Conservation (phyloP, 176 grass and related monocot species). For the bread wheat (Triticum aestivum) region DNA sequence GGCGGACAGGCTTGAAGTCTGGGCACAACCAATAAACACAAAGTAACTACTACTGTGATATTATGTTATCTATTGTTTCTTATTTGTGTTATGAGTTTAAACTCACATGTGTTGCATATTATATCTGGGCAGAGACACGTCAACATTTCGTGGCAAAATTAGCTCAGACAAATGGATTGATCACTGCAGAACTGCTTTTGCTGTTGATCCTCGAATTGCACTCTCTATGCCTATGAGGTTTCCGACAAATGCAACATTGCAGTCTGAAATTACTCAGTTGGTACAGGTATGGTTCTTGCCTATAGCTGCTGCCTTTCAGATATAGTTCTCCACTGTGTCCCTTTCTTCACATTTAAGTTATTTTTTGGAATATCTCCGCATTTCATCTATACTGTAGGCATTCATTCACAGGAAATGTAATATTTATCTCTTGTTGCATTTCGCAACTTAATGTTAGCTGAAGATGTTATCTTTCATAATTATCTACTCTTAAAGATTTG, state of each 20-base stretch:
- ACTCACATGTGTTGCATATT: constrained; percentile 20
- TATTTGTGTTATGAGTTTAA: constrained; percentile 21
- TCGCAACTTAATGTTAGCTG: constrained; percentile 1
- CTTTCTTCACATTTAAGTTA: constrained; percentile 22
- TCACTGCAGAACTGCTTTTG: constrained; percentile 89
- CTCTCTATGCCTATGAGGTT: constrained; percentile 72
- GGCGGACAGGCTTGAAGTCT: constrained; percentile 95
- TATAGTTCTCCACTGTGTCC: constrained; percentile 9
- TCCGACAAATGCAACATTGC: constrained; percentile 74
- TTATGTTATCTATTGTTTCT: constrained; percentile 25
- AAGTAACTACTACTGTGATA: constrained; percentile 54
- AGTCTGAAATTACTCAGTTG: constrained; percentile 84
- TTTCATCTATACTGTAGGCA: constrained; percentile 14
- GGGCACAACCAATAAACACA: constrained; percentile 93
- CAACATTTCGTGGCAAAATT: constrained; percentile 75
- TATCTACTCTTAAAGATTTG: neutral
- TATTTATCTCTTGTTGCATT: constrained; percentile 5
- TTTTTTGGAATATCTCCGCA: constrained; percentile 11
- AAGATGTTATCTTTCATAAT: constrained; percentile 6
- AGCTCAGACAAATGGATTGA: constrained; percentile 96
- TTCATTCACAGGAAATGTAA: neutral
- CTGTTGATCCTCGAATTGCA: constrained; percentile 86
- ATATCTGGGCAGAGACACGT: constrained; percentile 60
- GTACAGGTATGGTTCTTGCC: constrained; percentile 66
- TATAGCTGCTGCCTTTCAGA: constrained; percentile 16